Base-by-base conservation (phyloP, 2,329 filamentous ascomycete genomes). In the Didymella keratinophila region DNA sequence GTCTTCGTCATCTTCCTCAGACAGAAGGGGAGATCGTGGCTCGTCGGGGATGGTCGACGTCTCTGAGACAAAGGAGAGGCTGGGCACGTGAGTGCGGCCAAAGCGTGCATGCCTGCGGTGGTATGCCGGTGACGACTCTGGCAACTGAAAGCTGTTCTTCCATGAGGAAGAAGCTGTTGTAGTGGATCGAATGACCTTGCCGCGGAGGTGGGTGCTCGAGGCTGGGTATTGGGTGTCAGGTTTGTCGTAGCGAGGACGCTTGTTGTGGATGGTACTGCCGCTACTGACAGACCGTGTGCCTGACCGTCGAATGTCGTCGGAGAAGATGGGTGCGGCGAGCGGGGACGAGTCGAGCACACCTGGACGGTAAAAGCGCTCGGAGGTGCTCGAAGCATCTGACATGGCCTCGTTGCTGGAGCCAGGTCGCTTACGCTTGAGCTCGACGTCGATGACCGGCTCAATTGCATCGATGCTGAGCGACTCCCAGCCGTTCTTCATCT, bases 401-500 rank as follows among this genome's bases (percentile, higher is more conserved):
- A 92, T 83, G 63, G 89, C 86, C 71, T 96, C 92, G 72, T 88
- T 89, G 69, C 83, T 82, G 66, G 81, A 83, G 65, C 82, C 82
- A 53, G 88, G 83, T 69, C 90, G 86, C 79, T 89, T 90, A 68
- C 88, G 85, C 79, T 89, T 87, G 74, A 93, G 83, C 78, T 94
- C 87, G 74, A 93, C 86, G 74, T 94, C 89, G 63, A 94, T 82
- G 75, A 89, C 90, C 50, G 92, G 92, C 79, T 96, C 92, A 79
- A 97, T 92, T 61, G 84, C 88, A 75, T 93, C 91, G 72, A 96
- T 86, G 63, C 90, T 91, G 75, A 96, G 85, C 78, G 95, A 91
- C 79, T 97, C 90, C 89, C 93, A 96, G 76, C 93, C 93, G 81
- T 96, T 90, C 79, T 96, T 93, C 67, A 95, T 93, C 81, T 98